These are phyloP conservation scores for Fusarium oxysporum DNA, from an alignment of 2,329 filamentous ascomycete species.

Conservation along the genomic window DNA sequence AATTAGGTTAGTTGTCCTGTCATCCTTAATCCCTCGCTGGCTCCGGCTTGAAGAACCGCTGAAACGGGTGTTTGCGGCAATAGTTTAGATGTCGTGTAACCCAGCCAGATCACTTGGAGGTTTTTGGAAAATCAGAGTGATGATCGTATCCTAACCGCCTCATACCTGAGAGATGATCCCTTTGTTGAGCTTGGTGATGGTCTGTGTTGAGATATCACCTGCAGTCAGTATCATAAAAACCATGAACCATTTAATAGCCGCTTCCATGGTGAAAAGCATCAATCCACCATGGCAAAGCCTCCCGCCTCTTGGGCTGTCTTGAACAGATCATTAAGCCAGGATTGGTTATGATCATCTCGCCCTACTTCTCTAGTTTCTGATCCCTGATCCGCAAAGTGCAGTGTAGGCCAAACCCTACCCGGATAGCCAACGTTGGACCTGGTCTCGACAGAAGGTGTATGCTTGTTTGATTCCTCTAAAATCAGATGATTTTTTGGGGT, in stretches of 20 bases:
- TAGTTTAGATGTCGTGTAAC: constrained; percentile 19
- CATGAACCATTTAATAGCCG: not conserved
- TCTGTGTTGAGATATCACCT: constrained; percentile 3
- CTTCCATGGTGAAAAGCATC: constrained; percentile 3
- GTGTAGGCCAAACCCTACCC: constrained; percentile 2
- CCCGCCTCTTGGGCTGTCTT: constrained; percentile 6
- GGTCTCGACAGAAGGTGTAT: not conserved
- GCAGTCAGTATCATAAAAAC: not conserved
- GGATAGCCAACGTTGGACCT: not conserved
- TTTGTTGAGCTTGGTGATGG: not conserved
- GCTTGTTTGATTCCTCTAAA: not conserved
- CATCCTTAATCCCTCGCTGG: not conserved
- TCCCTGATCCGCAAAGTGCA: constrained; percentile 22
- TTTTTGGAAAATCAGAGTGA: not conserved
- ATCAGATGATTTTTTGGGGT: constrained; percentile 1
- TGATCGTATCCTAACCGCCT: not conserved
- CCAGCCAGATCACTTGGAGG: not conserved
- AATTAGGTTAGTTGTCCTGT: not conserved
- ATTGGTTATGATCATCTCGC: constrained; percentile 15
- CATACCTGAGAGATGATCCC: not conserved
- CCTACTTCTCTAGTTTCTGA: constrained; percentile 11
- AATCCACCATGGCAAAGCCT: not conserved
- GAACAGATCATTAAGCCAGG: constrained; percentile 16
- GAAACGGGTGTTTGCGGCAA: constrained; percentile 21
- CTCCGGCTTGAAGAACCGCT: not conserved